These are phyloP conservation scores for Sechiopsis laciniata DNA, from an alignment of 306 rosid species.

Conservation along the genomic window DNA sequence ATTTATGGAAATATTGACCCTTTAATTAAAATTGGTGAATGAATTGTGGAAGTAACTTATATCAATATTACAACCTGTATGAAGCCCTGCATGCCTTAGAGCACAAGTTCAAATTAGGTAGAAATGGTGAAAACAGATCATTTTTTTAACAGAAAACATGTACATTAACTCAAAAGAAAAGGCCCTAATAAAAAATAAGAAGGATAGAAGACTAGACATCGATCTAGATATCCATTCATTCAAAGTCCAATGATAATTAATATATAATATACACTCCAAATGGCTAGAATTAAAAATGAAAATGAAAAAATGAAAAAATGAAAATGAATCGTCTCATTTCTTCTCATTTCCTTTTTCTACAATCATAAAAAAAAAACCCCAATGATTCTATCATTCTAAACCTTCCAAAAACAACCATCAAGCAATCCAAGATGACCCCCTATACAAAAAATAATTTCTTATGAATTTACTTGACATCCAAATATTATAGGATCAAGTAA, in stretches of 20 bases:
- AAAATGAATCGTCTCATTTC: not conserved
- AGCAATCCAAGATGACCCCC: no score
- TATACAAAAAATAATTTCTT: no score
- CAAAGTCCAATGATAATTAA: not conserved
- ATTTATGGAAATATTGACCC: constrained; percentile 4
- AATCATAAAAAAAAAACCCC: not conserved
- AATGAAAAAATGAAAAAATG: not conserved
- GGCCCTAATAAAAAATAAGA: no score
- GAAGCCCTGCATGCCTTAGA: not conserved
- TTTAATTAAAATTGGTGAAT: not conserved
- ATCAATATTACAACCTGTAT: not conserved
- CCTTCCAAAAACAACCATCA: not conserved
- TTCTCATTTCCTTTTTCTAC: not conserved
- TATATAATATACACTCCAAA: not conserved
- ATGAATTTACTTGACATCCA: no score
- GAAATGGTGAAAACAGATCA: not conserved
- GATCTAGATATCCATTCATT: not conserved
- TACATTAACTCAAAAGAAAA: not conserved
- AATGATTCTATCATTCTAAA: not conserved
- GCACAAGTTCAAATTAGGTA: not conserved
- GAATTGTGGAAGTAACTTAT: not conserved
- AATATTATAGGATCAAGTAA: no score
- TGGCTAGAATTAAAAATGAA: not conserved
- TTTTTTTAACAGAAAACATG: not conserved
- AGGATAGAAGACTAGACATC: not conserved